phyloP scores from a whole-genome alignment of 1,284 basidiomycete species.

The Trichosporon coremiiforme region DNA sequence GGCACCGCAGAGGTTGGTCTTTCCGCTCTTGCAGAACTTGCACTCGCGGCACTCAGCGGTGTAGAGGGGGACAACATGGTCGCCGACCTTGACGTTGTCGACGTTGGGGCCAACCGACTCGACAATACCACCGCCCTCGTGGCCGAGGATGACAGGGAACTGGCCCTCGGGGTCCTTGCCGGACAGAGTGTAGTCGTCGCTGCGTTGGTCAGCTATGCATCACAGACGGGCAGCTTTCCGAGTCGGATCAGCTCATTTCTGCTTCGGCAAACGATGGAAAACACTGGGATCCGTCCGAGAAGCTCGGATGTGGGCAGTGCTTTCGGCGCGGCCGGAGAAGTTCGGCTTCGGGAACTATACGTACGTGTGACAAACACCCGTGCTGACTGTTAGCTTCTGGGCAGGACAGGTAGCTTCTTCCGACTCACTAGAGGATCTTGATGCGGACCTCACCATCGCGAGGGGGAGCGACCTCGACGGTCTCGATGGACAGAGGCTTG shows the following conservation, averaged over 20 bases:
- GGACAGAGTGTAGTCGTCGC: slow-evolving; percentile 92
- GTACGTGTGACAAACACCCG: slow-evolving; percentile 91
- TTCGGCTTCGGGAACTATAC: slow-evolving; percentile 28
- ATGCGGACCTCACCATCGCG: slow-evolving; percentile 89
- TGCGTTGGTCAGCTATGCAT: slow-evolving; percentile 27
- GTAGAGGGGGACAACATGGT: slow-evolving; percentile 92
- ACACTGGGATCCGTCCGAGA: not conserved
- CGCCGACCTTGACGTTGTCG: slow-evolving; percentile 78
- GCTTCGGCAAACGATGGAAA: not conserved
- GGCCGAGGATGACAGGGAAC: slow-evolving; percentile 93
- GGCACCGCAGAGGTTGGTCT: slow-evolving; percentile 92
- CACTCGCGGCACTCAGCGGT: slow-evolving; percentile 95
- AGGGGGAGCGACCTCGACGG: slow-evolving; percentile 91
- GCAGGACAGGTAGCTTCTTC: too few species aligned
- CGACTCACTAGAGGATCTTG: slow-evolving; percentile 75
- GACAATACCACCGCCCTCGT: slow-evolving; percentile 68
- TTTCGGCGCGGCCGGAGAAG: not conserved
- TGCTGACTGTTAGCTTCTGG: slow-evolving; percentile 42
- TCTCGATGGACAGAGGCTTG: slow-evolving; percentile 83
- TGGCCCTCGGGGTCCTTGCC: slow-evolving; percentile 95
- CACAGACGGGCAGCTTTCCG: not conserved
- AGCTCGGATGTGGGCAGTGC: not conserved
- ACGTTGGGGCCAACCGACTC: slow-evolving; percentile 95
- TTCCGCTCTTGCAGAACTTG: slow-evolving; percentile 98
- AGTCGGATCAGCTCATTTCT: not conserved